These are phyloP conservation scores for Phytophthora pinifolia DNA, from an alignment of 352 stramenopile species.

Conservation along the genomic window DNA sequence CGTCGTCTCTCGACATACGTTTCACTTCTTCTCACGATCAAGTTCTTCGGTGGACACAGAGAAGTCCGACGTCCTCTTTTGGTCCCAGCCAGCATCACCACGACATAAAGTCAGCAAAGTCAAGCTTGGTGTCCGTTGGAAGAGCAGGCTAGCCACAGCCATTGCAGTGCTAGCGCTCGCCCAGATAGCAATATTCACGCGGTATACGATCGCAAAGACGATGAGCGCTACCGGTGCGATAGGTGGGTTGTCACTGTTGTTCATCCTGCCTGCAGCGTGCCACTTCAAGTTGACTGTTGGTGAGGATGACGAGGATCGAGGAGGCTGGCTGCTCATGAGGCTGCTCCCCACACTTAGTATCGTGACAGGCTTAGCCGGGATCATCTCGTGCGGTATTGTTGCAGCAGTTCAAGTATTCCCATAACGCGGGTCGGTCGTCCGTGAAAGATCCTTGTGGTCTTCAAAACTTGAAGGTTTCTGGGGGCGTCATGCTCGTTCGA, in stretches of 20 bases:
- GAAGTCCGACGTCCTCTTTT: constrained; percentile 45
- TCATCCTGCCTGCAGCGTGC: constrained; percentile 51
- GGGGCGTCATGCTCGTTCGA: not conserved
- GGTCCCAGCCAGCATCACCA: constrained; percentile 21
- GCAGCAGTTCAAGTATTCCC: constrained; percentile 26
- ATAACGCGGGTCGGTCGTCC: not conserved
- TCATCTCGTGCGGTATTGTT: constrained; percentile 35
- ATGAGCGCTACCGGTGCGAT: constrained; percentile 46
- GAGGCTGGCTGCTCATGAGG: constrained; percentile 27
- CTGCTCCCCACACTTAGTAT: constrained; percentile 39
- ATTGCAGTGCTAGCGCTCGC: constrained; percentile 33
- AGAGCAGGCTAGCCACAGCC: constrained; percentile 21
- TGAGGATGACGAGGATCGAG: constrained; percentile 19
- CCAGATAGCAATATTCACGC: constrained; percentile 43
- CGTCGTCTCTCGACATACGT: constrained; percentile 46
- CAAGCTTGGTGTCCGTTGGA: constrained; percentile 11
- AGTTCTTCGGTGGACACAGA: constrained; percentile 13
- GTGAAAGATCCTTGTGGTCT: not conserved
- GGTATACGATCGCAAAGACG: constrained; percentile 27
- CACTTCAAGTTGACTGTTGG: constrained; percentile 42
- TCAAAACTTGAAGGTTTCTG: no score
- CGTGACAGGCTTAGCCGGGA: constrained; percentile 29
- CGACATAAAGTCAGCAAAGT: constrained; percentile 10
- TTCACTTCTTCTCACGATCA: constrained; percentile 35
- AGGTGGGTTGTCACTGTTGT: constrained; percentile 41